Evolutionary conservation across 2,329 filamentous ascomycete species (phyloP).

Genomic region (Xylariales sp.): DNA sequence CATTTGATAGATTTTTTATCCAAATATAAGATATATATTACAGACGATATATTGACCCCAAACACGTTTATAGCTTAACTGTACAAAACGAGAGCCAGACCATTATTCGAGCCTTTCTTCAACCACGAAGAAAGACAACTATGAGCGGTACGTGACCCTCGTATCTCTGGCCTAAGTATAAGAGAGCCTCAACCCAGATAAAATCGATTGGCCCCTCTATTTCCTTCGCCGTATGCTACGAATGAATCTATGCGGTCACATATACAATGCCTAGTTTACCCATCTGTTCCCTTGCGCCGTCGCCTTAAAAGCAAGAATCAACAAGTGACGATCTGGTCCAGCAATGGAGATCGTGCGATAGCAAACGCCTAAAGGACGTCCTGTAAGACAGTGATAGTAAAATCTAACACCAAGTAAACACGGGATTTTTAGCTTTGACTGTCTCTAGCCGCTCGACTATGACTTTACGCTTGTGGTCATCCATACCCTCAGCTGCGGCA

Average conservation of each 20-base stretch:
- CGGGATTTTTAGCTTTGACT: constrained; percentile 93
- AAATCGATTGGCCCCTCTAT: constrained; percentile 8
- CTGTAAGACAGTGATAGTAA: constrained; percentile 3
- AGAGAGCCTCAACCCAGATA: constrained; percentile 18
- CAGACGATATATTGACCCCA: constrained; percentile 5
- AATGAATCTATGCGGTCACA: constrained; percentile 20
- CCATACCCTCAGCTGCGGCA: constrained; percentile 92
- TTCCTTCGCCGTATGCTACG: constrained; percentile 18
- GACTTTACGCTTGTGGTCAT: constrained; percentile 89
- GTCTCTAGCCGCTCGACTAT: constrained; percentile 97
- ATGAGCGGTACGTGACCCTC: not conserved
- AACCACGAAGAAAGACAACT: not conserved
- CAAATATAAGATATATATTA: not conserved
- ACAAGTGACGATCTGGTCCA: constrained; percentile 1
- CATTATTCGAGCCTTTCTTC: constrained; percentile 1
- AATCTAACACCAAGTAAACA: constrained; percentile 93
- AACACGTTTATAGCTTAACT: constrained; percentile 7
- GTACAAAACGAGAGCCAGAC: constrained; percentile 8
- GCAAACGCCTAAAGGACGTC: constrained; percentile 1
- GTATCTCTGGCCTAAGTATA: constrained; percentile 18
- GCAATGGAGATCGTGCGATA: not conserved
- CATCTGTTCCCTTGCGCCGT: constrained; percentile 30
- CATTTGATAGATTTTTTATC: not conserved
- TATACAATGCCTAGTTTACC: constrained; percentile 28
- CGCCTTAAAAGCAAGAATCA: constrained; percentile 18